Base-by-base conservation (phyloP, 768 basidiomycete species). In the Podaxis rugospora region DNA sequence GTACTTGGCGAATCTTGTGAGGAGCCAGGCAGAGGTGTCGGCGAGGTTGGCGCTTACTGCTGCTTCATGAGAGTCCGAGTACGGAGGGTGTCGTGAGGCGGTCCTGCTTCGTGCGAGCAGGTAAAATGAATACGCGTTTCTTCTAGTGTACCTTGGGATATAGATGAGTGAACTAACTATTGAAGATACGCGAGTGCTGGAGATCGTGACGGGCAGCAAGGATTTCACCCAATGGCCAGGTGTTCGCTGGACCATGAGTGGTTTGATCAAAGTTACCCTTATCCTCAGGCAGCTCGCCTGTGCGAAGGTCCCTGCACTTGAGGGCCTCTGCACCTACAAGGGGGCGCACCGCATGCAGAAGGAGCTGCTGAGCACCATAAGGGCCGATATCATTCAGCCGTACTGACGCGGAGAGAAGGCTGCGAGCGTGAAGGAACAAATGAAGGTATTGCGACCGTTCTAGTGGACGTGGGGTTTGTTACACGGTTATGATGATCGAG, bases 211-310 rank as follows among this genome's bases (percentile, higher is more conserved):
- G 80, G 42, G 86, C 83, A 37, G 90, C 87, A 28, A 98, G 79
- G 42, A 98, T 89, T 75, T 99, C 97, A 16, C 95, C 95, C 18
- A 99, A 72, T 0, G 96, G 97, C 96, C 96, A 98, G 14, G 93
- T 98, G 67, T 87, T 94, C 39, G 89, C 88, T 3, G 95, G 94
- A 0, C 86, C 89, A 36, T 76, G 66, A 10, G 76, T 68, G 11
- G 67, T 68, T 35, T 78, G 75, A 62, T 83, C 78, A 62, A 80
- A 81, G 16, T 4, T 25, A 23, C 11, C 46, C 5, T 55, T 62
- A 6, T 61, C 55, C 10, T 68, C 68, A 25, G 66, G 50, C 16
- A 58, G 62, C 52, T 69, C 69, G 0, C 83, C 80, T 4, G 86
- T 84, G n/a, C 79, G 78, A 44, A 88, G 67, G 51, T 77, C 57